Base-by-base conservation (phyloP, 1,284 basidiomycete genomes). In the Cryptococcus depauperatus region DNA sequence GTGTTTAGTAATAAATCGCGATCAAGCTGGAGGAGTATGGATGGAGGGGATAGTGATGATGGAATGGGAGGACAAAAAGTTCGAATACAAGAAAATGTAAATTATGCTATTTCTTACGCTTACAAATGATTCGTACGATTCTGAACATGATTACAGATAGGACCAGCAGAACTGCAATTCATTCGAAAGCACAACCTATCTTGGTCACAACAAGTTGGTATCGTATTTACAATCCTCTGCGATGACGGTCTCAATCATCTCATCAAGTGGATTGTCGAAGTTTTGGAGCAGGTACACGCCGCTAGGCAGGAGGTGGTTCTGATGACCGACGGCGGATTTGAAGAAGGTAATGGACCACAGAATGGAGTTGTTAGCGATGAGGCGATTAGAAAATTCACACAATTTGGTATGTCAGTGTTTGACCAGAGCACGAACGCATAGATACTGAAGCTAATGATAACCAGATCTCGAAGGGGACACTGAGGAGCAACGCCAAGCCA, bases 1-100 rank as follows among this genome's bases (percentile, higher is more conserved):
- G 83, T 84, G 3, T 85, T 91, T 74, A 89, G 83, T 71, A 88
- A 88, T 5, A 92, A 89, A 74, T 85, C 84, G 61, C 77, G 85
- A 54, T 80, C 83, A 16, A 74, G 81, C 54, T 91, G 88, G 88
- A 90, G 90, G 68, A 77, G 79, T 50, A 81, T 79, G 57, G 89
- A 85, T 8, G 82, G 81, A 51, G 65, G 64, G 11, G 54, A 52
- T 10, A 57, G 56, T 35, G 65, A 62, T 33, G 68, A 81, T 75
- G 71, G 61, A n/a, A 66, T 68, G 64, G 56, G 75, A 66, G 64
- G 74, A 57, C 51, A 64, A 43, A 44, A 72, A 55, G 51, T 61
- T 44, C 68, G 63, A 57, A 62, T 64, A 52, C 60, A 54, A 46
- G 67, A 61, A 61, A 57, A 75, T 70, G 65, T 68, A 38, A 46